Base-by-base conservation (phyloP, 805 yeast genomes). In the Barnettozyma populi region DNA sequence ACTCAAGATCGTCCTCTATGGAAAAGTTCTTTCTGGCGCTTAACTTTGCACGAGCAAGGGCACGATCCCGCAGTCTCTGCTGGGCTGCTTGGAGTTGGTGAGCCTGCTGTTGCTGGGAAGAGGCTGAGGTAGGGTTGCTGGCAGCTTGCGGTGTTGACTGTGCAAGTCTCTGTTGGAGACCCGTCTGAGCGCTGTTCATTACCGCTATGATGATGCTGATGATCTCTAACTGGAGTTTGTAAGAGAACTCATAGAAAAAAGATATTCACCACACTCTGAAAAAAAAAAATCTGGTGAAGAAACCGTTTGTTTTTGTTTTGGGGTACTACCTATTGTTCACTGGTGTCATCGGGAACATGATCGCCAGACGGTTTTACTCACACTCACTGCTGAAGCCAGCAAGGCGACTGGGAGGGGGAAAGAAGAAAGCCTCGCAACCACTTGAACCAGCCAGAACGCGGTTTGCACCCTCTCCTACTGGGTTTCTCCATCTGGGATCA, bases 381-480 rank as follows among this genome's bases (percentile, higher is more conserved):
- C 18, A 47, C 41, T 38, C 50, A 13, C 18, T 40, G 11, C 47
- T 47, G 21, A 41, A 44, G 41, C 44, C 35, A 24, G 36, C 34
- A 18, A 43, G 35, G 44, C n/a, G 50, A n/a, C 44, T 47, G 13
- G 50, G 50, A 2, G 36, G 43, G 4, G 25, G 31, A 4, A 43
- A 39, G 44, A 43, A 43, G 32, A 54, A 46, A 36, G 59, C 61
- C 1, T 41, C 45, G 5, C 52, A 49, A 21, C 49, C 52, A 7
- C n/a, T 14, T 4, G 31, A 24, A 3, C 89, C 94, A 0, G 95
- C 82, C 0, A 67, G 97, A 54, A 87, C 98, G 1, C 69, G 99
- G 53, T 94, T 94, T 66, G 99, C 99, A 0, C 99, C 99, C 0
- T 90, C 97, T 2, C 99, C 99, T 1, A 94, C 99, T 0, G 99